Base-by-base conservation (phyloP, 148 eudicot genomes). In the Spergularia marina region DNA sequence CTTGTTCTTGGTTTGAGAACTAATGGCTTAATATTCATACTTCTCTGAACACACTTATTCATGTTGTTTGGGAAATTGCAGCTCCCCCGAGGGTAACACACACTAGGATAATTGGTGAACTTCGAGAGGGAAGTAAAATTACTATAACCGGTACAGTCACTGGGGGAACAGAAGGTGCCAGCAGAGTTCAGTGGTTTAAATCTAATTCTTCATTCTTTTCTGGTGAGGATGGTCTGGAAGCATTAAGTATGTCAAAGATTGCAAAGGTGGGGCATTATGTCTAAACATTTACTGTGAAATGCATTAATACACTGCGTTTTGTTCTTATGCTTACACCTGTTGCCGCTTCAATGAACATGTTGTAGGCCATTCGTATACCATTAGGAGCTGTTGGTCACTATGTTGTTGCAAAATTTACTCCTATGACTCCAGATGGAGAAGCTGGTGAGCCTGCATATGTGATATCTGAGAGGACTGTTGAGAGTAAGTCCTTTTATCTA, bases 131-230 rank as follows among this genome's bases (percentile, higher is more conserved):
- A 79, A 92, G 91, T 85, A 92, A 95, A 83, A 83, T 95, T 70
- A 87, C 94, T 68, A 96, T 89, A 74, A 83, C 89, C 60, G 96
- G 97, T 80, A 86, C 85, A 74, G 94, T 95, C 64, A 92, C 90
- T 73, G 94, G 98, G 79, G 99, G 98, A 82, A 88, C 94, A 70
- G 99, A 95, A 86, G 92, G 91, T 76, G 86, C 94, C 55, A 95
- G 99, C 85, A 89, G 99, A 91, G 99, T 91, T 78, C 99, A 95
- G 78, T 95, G 99, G 99, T 95, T 95, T 80, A 95, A 89, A 84
- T 83, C 98, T 77, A 85, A 68, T 44, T 84, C 78, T 25, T 61
- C 82, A 62, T 72, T 78, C 71, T 78, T 92, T 58, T 83, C 87
- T 69, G 94, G 87, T 74, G 99, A 91, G 69, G 85, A 87, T 70